These are phyloP conservation scores for Vachellia pachyceras DNA, from an alignment of 306 rosid species.

Conservation along the genomic window DNA sequence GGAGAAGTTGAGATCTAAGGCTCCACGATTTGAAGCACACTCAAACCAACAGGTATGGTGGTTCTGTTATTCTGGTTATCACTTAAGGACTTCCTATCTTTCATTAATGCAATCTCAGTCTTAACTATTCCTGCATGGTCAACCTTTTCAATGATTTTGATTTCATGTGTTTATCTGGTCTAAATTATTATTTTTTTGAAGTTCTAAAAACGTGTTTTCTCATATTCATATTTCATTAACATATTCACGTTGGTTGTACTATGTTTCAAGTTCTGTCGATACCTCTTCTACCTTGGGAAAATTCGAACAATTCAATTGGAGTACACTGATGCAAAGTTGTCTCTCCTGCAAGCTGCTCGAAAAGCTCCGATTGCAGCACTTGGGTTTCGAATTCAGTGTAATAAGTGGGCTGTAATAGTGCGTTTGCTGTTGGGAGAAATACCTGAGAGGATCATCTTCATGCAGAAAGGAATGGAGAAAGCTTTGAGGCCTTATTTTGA, in stretches of 20 bases:
- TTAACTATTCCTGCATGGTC: not conserved
- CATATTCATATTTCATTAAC: conserved; percentile 4
- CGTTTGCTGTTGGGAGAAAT: conserved; percentile 95
- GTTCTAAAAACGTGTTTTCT: not conserved
- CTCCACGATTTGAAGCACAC: conserved; percentile 97
- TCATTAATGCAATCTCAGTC: not conserved
- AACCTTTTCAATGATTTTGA: conserved; percentile 9
- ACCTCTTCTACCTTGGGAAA: conserved; percentile 96
- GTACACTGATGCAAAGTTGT: conserved; percentile 97
- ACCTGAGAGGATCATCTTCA: conserved; percentile 96
- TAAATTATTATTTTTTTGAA: not conserved
- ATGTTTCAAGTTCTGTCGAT: conserved; percentile 79
- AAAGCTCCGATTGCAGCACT: conserved; percentile 98
- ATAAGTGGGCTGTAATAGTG: conserved; percentile 98
- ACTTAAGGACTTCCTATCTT: not conserved
- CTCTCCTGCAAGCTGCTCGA: conserved; percentile 97
- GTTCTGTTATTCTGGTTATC: conserved; percentile 12
- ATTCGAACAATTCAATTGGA: conserved; percentile 96
- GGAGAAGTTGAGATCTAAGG: conserved; percentile 97
- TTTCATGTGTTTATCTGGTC: not conserved
- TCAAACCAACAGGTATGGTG: conserved; percentile 91
- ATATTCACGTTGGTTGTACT: conserved; percentile 25
- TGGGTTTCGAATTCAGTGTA: conserved; percentile 95
- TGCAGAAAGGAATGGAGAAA: conserved; percentile 96
- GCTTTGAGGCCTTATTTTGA: conserved; percentile 97